A percentile compares a stretch with the other conserved stretches of the same genome.
phyloP scores from a whole-genome alignment of 495 filamentous ascomycete genomes.

The Achaetomiella virescens region DNA sequence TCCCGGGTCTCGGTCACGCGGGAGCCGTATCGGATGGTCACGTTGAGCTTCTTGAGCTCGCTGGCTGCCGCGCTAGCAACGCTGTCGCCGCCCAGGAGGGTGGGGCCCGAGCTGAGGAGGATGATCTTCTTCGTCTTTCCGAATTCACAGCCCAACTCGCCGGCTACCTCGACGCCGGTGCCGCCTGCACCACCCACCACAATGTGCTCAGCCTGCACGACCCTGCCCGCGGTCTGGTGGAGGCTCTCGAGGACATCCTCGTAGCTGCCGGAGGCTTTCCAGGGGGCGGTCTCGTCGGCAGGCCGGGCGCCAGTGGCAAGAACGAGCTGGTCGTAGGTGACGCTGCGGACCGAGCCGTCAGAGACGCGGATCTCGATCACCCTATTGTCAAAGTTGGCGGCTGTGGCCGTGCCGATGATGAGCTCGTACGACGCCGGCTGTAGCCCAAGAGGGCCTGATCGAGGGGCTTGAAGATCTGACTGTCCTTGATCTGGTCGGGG shows the following conservation, averaged over 20 bases:
- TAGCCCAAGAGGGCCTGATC: slow-evolving; percentile 36
- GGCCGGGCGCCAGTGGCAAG: slow-evolving; percentile 90
- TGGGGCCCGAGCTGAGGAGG: slow-evolving; percentile 39
- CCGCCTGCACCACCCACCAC: slow-evolving; percentile 40
- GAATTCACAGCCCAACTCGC: slow-evolving; percentile 41
- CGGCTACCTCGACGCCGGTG: slow-evolving; percentile 39
- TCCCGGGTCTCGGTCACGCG: slow-evolving; percentile 27
- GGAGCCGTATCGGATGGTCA: slow-evolving; percentile 38
- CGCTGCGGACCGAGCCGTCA: slow-evolving; percentile 20
- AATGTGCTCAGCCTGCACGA: slow-evolving; percentile 36
- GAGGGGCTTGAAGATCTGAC: slow-evolving; percentile 43
- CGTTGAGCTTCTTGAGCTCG: slow-evolving; percentile 47
- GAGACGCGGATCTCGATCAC: slow-evolving; percentile 45
- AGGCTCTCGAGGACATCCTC: slow-evolving; percentile 29
- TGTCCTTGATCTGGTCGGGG: slow-evolving; percentile 40
- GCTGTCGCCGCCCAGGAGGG: slow-evolving; percentile 37
- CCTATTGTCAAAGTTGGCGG: slow-evolving; percentile 44
- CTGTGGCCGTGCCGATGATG: slow-evolving; percentile 35
- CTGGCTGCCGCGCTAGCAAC: slow-evolving; percentile 27
- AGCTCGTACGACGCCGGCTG: slow-evolving; percentile 32
- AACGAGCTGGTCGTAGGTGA: slow-evolving; percentile 74
- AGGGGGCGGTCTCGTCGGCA: slow-evolving; percentile 30
- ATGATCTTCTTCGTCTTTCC: slow-evolving; percentile 44
- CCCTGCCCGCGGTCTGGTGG: slow-evolving; percentile 22
- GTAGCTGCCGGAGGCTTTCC: slow-evolving; percentile 39